A percentile compares a stretch with the other conserved stretches of the same genome.
These are phyloP conservation scores for Rubus parviflorus DNA, from an alignment of 306 rosid genomes.

Conservation along the genomic window DNA sequence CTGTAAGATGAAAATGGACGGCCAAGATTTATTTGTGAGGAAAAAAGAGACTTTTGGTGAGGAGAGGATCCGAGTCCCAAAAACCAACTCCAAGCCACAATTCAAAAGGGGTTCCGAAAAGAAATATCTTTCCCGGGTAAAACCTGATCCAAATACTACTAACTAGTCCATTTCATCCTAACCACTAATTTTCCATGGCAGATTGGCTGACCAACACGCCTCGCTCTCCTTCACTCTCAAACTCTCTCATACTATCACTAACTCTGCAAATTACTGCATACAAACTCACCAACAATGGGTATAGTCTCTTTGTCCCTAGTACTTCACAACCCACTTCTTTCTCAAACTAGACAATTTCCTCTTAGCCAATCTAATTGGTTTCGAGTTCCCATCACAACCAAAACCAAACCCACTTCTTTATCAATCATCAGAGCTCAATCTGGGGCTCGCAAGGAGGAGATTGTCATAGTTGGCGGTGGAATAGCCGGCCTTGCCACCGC, in stretches of 20 bases:
- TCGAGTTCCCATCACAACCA: conserved; percentile 20
- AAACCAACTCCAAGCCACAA: too few relatives aligned
- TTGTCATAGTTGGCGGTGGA: conserved; percentile 71
- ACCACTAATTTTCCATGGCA: conserved; percentile 36
- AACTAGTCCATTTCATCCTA: neutral
- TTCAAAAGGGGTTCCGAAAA: too few relatives aligned
- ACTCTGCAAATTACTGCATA: neutral
- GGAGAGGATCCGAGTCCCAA: too few relatives aligned
- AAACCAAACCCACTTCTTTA: conserved; percentile 22
- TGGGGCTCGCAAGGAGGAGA: conserved; percentile 42
- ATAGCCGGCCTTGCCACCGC: conserved; percentile 82
- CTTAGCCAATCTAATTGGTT: conserved; percentile 6
- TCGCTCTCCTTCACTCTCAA: neutral
- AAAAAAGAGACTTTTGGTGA: too few relatives aligned
- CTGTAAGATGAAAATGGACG: too few relatives aligned
- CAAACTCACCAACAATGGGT: conserved; percentile 41
- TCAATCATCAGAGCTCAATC: conserved; percentile 40
- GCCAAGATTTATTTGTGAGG: too few relatives aligned
- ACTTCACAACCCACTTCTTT: conserved; percentile 28
- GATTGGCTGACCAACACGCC: neutral
- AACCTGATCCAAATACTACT: neutral
- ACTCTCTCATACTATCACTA: neutral
- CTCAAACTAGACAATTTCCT: conserved; percentile 19
- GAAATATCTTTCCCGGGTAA: conserved; percentile 24
- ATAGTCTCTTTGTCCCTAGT: conserved; percentile 31